phyloP scores from a whole-genome alignment of 805 yeast genomes.

The Candida multigemmis region DNA sequence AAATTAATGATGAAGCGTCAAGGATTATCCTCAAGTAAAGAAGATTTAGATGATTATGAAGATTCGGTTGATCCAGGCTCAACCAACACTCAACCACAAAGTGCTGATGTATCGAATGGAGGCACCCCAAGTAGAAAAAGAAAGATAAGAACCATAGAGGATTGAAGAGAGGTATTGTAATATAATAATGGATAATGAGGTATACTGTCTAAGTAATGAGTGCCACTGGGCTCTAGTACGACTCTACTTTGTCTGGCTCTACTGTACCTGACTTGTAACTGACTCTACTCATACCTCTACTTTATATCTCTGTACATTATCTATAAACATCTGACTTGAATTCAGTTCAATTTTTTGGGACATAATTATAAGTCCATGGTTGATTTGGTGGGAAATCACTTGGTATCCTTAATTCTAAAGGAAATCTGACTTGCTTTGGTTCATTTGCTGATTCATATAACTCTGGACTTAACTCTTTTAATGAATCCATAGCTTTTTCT shows the following conservation, averaged over 20 bases:
- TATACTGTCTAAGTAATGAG: too few relatives aligned
- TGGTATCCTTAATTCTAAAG: conserved; percentile 80
- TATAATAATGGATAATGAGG: too few relatives aligned
- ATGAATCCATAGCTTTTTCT: conserved; percentile 62
- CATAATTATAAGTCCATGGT: conserved; percentile 63
- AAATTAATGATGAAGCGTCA: conserved; percentile 45
- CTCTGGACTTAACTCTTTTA: conserved; percentile 41
- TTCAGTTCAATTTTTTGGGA: too few relatives aligned
- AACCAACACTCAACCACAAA: not conserved
- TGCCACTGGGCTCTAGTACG: too few relatives aligned
- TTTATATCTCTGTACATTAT: too few relatives aligned
- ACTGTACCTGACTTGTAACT: too few relatives aligned
- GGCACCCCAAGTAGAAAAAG: conserved; percentile 17
- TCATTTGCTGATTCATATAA: conserved; percentile 57
- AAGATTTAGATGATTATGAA: conserved; percentile 29
- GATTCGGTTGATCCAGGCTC: conserved; percentile 26
- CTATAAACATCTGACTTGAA: too few relatives aligned
- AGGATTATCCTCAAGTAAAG: conserved; percentile 20
- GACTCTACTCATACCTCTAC: too few relatives aligned
- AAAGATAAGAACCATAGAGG: conserved; percentile 17
- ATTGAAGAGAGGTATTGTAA: too few relatives aligned
- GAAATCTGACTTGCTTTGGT: conserved; percentile 47
- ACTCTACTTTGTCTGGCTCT: too few relatives aligned
- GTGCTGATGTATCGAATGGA: not conserved
- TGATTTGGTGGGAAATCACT: conserved; percentile 80